Base-by-base conservation (phyloP, 2,329 filamentous ascomycete species). In the Colletotrichum shisoi region DNA sequence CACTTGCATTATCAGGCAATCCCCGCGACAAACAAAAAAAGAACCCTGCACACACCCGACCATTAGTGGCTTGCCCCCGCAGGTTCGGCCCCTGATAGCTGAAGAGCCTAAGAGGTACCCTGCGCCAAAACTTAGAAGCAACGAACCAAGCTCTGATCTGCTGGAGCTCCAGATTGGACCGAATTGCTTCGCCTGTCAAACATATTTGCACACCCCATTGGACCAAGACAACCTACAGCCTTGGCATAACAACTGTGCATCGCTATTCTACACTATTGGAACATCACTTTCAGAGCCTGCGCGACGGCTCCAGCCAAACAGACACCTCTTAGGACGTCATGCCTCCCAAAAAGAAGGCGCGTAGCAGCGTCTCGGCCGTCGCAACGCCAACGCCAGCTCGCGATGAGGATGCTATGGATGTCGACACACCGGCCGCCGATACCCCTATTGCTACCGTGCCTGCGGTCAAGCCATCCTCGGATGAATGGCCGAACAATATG, bases 261-360 rank as follows among this genome's bases (percentile, higher is more conserved):
- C 48, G 3, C 37, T 21, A 21, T 19, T 58, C 15, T 21, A 42
- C 27, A 12, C 34, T 31, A 24, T 27, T 40, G 24, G 17, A 34
- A 11, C 2, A 8, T 15, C 3, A 9, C 1, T 3, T 9, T 4
- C 5, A 13, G 11, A 12, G 9, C n/a, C 19, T 17, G 34, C 4
- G 31, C 34, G n/a, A 53, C 37, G 2, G 2, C 42, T 12, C 17
- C 37, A 44, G 27, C 8, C 21, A 12, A n/a, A 4, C 11, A 39
- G 11, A 56, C 57, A 58, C 46, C 12, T 34, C 46, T 40, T 44
- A 59, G 67, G 44, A 58, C 66, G 74, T 70, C 52, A 92, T 92
- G 90, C 87, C 89, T 62, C 90, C 89, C 1, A 85, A 87, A 70
- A 93, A 93, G 77, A 90, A 87, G 73, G 83, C 85, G 44, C 89